Evolutionary conservation across 2,329 filamentous ascomycete species (phyloP), one percentile per base, ranked within the genome.

Genomic region (Xylaria arbuscula): DNA sequence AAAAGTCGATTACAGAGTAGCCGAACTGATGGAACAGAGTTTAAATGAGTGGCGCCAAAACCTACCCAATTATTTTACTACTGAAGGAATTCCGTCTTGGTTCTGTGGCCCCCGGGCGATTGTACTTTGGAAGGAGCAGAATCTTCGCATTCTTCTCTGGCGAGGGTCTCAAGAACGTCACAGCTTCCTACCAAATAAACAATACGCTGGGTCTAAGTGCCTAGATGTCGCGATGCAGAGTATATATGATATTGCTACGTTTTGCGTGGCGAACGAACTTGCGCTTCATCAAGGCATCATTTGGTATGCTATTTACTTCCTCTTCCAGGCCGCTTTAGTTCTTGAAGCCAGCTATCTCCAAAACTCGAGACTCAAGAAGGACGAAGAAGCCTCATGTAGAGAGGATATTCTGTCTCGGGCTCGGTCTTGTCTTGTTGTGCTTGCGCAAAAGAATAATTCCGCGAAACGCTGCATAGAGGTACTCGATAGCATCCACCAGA

Each of bases 1-100:
- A 11, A 61, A 66, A 38, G 48, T 66, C n/a, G 63, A 66, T 7
- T 66, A 66, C 55, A 56, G 56, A 50, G 48, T 54, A 13, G 56
- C 63, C 2, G 63, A 66, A 32, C 38, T 66, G 9, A 60, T 61
- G 36, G 63, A 66, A 15, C 24, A 15, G 22, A 42, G 62, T 6
- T 48, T 64, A 7, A 45, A n/a, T 22, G 62, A 53, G 22, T 64
- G 62, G 62, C 62, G 40, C 32, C 62, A 54, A 8, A 42, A 22
- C 22, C 53, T 58, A 7, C 62, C 53, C n/a, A 13, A 15, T 40
- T 64, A 64, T 53, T 64, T 64, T 22, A 58, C 42, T 4, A 17
- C 15, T 47, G 34, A 38, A 6, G 62, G 40, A 3, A 22, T 58
- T n/a, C 62, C 53, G 32, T 50, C 53, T 22, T 64, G 62, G 53